Conservation (phyloP, 148 eudicot species). For the Silene latifolia region DNA sequence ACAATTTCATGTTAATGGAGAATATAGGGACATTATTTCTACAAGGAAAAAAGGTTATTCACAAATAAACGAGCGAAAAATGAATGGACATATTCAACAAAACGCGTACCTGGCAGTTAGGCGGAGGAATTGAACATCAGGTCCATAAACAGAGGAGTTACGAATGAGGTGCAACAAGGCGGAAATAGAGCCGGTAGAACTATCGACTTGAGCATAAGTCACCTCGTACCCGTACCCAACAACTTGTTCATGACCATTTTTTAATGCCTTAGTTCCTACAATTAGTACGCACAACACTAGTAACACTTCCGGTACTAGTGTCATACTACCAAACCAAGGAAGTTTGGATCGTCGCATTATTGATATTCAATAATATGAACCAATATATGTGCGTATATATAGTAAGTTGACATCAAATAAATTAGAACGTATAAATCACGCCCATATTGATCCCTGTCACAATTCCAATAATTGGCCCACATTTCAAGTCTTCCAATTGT, state of each 20-base stretch:
- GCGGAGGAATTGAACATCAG: slow-evolving; percentile 32
- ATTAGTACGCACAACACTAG: slow-evolving; percentile 9
- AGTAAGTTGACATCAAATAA: neutral
- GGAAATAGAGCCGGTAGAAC: slow-evolving; percentile 21
- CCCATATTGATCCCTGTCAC: neutral
- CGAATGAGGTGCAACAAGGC: slow-evolving; percentile 40
- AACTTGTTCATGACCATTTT: slow-evolving; percentile 8
- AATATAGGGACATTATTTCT: too few species aligned
- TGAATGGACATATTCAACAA: neutral
- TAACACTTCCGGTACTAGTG: neutral
- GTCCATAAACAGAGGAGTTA: slow-evolving; percentile 38
- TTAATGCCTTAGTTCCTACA: neutral
- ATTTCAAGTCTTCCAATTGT: slow-evolving; percentile 10
- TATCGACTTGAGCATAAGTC: slow-evolving; percentile 15
- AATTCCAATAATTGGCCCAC: slow-evolving; percentile 20
- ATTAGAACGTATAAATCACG: neutral
- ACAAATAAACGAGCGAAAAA: neutral
- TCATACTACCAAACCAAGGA: neutral
- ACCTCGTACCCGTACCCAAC: slow-evolving; percentile 39
- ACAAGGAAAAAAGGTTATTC: too few species aligned
- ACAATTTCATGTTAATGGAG: too few species aligned
- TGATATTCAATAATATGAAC: neutral
- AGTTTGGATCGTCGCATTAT: slow-evolving; percentile 7
- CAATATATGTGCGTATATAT: too few species aligned
- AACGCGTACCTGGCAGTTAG: slow-evolving; percentile 25